Evolutionary conservation across 23 red algal species (phyloP), one percentile per base, ranked within the genome.

Genomic region (Cyanidium caldarium): DNA sequence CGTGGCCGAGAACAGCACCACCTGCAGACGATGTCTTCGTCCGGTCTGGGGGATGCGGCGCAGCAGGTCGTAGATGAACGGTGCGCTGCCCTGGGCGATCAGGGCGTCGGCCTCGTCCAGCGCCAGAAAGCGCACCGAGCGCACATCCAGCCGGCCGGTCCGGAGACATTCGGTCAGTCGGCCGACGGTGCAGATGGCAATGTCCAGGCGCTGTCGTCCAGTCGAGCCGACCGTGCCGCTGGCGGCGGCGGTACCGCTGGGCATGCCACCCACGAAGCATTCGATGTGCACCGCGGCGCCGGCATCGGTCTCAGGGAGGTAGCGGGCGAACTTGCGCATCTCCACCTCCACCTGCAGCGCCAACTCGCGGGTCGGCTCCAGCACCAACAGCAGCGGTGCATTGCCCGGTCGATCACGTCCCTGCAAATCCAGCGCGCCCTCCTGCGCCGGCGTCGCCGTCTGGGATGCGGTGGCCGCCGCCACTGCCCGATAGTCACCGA

Each of bases 331-430:
- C 37, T 84, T 82, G 34, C 23, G 68, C 23, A 93, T 20, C 61
- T 93, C 87, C 21, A 77, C 65, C 19, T 83, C 38, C 38, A 93
- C 87, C 69, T 93, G 87, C 40, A 71, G 70, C 3, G 87, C 87
- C 34, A 93, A 71, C 61, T 93, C 87, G 36, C 87, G 68, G 21
- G 79, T 75, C 13, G 87, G 87, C 40, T 93, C 87, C 65, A 93
- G 34, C 57, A 93, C 82, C 15, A 93, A 43, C 13, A 73, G 67
- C 46, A 93, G 57, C 20, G 87, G 87, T 0, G 45, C 44, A 16
- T 79, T 77, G 15, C 67, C 67, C 19, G 77, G 77, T 33, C 71
- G 46, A n/a, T 76, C 72, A 2, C 37, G 19, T 10, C 51, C 51
- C 1, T 38, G 45, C 34, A 56, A 13, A 7, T 65, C 45, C 36